A percentile compares a stretch with the other conserved stretches of the same genome.
phyloP scores from a whole-genome alignment of 1,284 basidiomycete species.

The Apiotrichum gracile region DNA sequence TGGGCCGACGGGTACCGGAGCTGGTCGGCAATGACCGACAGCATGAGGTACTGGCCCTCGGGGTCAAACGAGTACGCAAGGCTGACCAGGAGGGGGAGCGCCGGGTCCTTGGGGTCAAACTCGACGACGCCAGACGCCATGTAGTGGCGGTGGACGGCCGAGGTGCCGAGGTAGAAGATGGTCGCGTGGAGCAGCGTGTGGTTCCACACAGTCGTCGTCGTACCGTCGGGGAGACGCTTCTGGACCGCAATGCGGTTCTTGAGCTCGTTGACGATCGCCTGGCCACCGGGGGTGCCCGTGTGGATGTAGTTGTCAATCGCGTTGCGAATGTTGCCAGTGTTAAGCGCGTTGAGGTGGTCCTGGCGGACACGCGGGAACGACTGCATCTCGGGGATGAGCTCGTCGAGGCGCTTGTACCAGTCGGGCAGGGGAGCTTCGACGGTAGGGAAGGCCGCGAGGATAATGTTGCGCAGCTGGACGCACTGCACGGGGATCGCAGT shows the following conservation, averaged over 20 bases:
- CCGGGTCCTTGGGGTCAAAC: constrained; percentile 73
- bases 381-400: constrained; percentile 77
- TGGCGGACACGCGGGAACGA: constrained; percentile 83
- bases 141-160: constrained; percentile 70
- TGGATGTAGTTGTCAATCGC: constrained; percentile 78
- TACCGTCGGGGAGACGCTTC: constrained; percentile 50
- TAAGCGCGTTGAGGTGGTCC: constrained; percentile 77
- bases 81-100: constrained; percentile 73
- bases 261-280: constrained; percentile 62
- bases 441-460: constrained; percentile 94
- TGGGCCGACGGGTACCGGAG: constrained; percentile 94
- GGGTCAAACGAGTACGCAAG: constrained; percentile 76
- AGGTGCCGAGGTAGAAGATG: constrained; percentile 90
- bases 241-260: constrained; percentile 68
- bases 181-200: constrained; percentile 81
- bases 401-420: constrained; percentile 48
- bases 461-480: constrained; percentile 93
- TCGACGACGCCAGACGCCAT: constrained; percentile 72
- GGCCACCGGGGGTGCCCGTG: constrained; percentile 55
- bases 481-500: constrained; percentile 88
- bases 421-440: constrained; percentile 73
- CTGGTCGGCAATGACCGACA: constrained; percentile 86
- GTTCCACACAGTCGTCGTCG: constrained; percentile 69
- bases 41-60: constrained; percentile 91
- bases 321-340: constrained; percentile 66